A percentile compares a stretch with the other conserved stretches of the same genome.
Conservation (phyloP, 2,329 filamentous ascomycete species). For the Aciculosporium take region DNA sequence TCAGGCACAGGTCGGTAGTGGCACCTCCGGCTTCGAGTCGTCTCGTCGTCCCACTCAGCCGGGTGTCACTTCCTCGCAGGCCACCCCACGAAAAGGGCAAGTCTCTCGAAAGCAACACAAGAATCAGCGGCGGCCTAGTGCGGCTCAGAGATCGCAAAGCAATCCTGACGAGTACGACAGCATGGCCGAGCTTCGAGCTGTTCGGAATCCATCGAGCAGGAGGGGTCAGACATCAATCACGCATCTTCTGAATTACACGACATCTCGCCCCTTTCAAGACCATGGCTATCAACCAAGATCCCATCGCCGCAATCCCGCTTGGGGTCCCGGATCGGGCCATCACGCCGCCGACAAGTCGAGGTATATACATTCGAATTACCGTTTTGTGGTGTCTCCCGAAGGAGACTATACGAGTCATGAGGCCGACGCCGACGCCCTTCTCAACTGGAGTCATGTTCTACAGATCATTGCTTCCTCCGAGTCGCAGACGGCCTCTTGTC, state of each 20-base stretch:
- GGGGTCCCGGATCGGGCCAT: constrained; percentile 78
- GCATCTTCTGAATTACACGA: constrained; percentile 82
- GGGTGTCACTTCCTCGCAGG: constrained; percentile 15
- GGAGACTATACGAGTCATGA: constrained; percentile 70
- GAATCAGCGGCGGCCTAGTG: constrained; percentile 56
- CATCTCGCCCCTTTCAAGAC: constrained; percentile 56
- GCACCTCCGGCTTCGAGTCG: constrained; percentile 34
- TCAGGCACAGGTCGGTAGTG: constrained; percentile 25
- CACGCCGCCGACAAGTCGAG: constrained; percentile 83
- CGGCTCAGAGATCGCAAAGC: constrained; percentile 20
- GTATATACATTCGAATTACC: constrained; percentile 89
- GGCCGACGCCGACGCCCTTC: constrained; percentile 70
- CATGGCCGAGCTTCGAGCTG: constrained; percentile 60
- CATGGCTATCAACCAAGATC: constrained; percentile 38
- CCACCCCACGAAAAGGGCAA: constrained; percentile 60
- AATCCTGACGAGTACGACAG: constrained; percentile 64
- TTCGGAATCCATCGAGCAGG: constrained; percentile 48
- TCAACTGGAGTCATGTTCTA: constrained; percentile 82
- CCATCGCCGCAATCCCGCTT: constrained; percentile 59
- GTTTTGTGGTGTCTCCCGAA: constrained; percentile 80
- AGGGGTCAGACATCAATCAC: constrained; percentile 95
- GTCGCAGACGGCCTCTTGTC: constrained; percentile 78
- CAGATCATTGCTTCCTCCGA: constrained; percentile 84
- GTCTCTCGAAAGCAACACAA: constrained; percentile 69
- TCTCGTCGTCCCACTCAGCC: constrained; percentile 32